Evolutionary conservation across 257 asterid species (phyloP).

Genomic region (Lithospermum erythrorhizon): DNA sequence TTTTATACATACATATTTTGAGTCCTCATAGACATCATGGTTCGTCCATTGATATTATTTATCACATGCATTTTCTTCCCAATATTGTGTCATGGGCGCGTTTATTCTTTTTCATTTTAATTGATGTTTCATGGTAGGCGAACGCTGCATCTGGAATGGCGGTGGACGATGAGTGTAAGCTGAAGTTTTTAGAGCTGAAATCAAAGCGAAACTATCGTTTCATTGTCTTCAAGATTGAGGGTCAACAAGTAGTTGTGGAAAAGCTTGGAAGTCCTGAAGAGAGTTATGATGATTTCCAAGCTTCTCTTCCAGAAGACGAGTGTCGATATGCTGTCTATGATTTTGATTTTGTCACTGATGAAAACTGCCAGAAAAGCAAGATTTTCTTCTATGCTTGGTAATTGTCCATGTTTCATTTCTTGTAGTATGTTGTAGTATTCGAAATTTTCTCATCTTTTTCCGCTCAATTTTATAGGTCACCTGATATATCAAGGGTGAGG

Average conservation of each 20-base stretch:
- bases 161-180: constrained; percentile 64
- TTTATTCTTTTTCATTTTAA: neutral
- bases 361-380: constrained; percentile 89
- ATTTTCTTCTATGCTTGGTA: constrained; percentile 74
- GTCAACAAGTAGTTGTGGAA: constrained; percentile 61
- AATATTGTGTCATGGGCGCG: neutral
- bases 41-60: too few relatives aligned
- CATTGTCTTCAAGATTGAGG: constrained; percentile 55
- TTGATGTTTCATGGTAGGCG: constrained; percentile 28
- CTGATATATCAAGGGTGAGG: constrained; percentile 63
- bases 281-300: constrained; percentile 42
- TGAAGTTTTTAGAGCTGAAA: constrained; percentile 60
- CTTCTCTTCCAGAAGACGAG: constrained; percentile 53
- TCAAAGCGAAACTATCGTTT: constrained; percentile 62
- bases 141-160: constrained; percentile 75
- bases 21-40: too few relatives aligned
- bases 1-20: too few relatives aligned
- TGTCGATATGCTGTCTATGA: constrained; percentile 81
- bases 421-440: neutral
- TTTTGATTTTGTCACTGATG: constrained; percentile 64
- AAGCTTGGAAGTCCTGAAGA: constrained; percentile 51
- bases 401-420: neutral
- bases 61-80: too few relatives aligned
- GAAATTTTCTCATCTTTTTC: neutral
- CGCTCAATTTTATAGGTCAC: constrained; percentile 37